Evolutionary conservation across 2,329 filamentous ascomycete species (phyloP).

Genomic region (Amauroascus verrucosus): DNA sequence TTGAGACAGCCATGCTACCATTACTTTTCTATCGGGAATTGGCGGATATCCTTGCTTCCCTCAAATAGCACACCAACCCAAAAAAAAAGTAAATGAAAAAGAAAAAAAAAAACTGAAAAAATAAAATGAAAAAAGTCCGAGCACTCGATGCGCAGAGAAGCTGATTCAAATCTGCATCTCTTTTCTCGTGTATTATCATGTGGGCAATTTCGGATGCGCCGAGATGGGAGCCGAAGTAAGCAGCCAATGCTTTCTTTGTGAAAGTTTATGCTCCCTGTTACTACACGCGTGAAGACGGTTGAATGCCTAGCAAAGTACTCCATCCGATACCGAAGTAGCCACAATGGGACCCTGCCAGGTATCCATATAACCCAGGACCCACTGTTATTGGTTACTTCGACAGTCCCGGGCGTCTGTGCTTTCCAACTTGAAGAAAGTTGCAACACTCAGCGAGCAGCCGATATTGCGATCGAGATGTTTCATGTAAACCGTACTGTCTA

Average conservation of each 20-base stretch:
- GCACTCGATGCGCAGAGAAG: background rate
- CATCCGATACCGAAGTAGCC: background rate
- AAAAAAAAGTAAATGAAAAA: background rate
- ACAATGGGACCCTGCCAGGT: background rate
- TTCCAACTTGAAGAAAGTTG: background rate
- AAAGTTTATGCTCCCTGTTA: background rate
- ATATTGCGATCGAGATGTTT: conserved; percentile 10
- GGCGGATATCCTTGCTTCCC: conserved; percentile 1
- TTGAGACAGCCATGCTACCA: conserved; percentile 5
- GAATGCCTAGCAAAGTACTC: background rate
- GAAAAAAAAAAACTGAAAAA: no score
- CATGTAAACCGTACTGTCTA: conserved; percentile 1
- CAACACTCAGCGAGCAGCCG: background rate
- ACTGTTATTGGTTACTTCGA: background rate
- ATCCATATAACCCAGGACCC: background rate
- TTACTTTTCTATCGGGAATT: conserved; percentile 6
- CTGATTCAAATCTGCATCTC: conserved; percentile 4
- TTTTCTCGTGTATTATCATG: background rate
- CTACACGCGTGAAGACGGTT: background rate
- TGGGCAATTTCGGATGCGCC: background rate
- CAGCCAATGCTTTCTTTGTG: background rate
- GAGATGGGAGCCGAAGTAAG: background rate
- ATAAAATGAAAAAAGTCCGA: conserved; percentile 6
- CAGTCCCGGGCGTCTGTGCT: background rate
- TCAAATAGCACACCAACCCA: background rate